Conservation (phyloP, 1,139 yeast species). For the Geotrichum klebahnii region DNA sequence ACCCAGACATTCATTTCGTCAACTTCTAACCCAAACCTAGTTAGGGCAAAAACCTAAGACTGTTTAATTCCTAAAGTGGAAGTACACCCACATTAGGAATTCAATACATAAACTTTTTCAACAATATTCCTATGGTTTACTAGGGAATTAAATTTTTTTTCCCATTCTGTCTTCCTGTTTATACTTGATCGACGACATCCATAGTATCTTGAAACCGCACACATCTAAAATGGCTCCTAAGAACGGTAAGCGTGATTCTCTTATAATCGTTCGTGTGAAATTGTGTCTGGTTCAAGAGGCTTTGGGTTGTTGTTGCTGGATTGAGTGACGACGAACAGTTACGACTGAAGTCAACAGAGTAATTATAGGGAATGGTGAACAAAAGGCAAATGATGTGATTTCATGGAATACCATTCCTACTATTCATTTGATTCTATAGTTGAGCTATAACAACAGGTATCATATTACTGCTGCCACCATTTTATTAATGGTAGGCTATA, state of each 20-base stretch:
- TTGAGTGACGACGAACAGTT: too few species aligned
- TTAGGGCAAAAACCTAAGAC: neutral
- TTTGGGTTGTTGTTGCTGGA: slow-evolving; percentile 14
- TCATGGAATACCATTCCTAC: too few species aligned
- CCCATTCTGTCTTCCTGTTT: slow-evolving; percentile 7
- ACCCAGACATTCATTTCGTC: too few species aligned
- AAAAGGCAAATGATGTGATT: slow-evolving; percentile 17
- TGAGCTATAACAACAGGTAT: neutral
- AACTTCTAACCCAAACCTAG: neutral
- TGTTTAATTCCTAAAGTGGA: neutral
- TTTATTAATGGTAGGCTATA: too few species aligned
- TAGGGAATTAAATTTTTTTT: neutral
- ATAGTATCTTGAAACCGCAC: slow-evolving; percentile 21
- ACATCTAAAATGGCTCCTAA: slow-evolving; percentile 24
- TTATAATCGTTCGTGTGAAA: slow-evolving; percentile 21
- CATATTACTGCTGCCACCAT: too few species aligned
- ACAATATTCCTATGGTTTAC: too few species aligned
- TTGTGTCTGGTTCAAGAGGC: slow-evolving; percentile 8
- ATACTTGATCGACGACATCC: slow-evolving; percentile 23
- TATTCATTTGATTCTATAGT: slow-evolving; percentile 14
- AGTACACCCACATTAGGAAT: too few species aligned
- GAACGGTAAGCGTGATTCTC: slow-evolving; percentile 26
- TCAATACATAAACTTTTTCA: too few species aligned
- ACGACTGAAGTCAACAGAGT: too few species aligned
- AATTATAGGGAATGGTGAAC: neutral